Conservation (phyloP, 2,329 filamentous ascomycete species). For the Aureobasidium vineae region DNA sequence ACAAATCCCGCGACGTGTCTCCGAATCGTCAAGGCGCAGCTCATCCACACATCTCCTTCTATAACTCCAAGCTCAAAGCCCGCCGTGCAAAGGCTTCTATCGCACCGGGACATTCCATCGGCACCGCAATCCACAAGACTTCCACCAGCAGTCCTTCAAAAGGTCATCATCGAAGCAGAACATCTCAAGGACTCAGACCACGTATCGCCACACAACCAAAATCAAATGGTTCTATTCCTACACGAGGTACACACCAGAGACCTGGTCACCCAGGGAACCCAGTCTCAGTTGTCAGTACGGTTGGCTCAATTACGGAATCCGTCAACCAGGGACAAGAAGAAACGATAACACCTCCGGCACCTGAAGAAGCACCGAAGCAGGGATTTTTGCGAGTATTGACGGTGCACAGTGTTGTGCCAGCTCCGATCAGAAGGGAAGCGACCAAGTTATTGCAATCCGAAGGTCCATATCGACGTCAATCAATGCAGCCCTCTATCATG, state of each 20-base stretch:
- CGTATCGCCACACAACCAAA: background rate
- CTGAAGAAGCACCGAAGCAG: background rate
- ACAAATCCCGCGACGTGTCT: background rate
- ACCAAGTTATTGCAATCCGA: background rate
- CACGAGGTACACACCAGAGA: background rate
- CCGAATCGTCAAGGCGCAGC: background rate
- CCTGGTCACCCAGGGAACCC: background rate
- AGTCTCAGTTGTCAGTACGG: background rate
- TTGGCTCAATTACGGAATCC: background rate
- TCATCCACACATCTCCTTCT: background rate
- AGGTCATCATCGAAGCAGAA: background rate
- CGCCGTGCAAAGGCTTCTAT: background rate
- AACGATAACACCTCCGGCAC: background rate
- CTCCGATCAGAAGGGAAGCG: background rate
- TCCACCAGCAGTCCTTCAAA: background rate
- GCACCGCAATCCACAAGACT: background rate
- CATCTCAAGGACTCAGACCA: background rate
- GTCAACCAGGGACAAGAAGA: background rate
- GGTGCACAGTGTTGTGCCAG: conserved; percentile 6
- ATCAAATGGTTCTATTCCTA: background rate
- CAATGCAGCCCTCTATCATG: background rate
- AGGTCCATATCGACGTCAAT: background rate
- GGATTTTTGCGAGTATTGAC: conserved; percentile 1
- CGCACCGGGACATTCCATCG: background rate
- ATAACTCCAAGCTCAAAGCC: background rate